These are phyloP conservation scores for Bisporella sp. DNA, from an alignment of 2,329 filamentous ascomycete species.

Conservation along the genomic window DNA sequence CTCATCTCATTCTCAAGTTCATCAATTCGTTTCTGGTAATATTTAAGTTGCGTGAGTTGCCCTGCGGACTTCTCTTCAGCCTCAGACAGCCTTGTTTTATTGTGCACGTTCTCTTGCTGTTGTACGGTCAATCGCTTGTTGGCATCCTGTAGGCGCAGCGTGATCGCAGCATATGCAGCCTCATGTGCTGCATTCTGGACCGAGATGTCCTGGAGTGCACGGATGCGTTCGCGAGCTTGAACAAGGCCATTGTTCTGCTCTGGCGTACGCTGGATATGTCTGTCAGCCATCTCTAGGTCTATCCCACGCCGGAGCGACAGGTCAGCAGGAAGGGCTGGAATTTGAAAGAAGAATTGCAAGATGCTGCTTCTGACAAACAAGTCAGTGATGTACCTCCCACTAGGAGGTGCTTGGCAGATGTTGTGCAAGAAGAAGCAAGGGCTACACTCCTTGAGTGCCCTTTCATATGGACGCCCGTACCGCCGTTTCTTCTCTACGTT, in stretches of 20 bases:
- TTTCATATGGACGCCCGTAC: constrained; percentile 3
- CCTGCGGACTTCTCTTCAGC: constrained; percentile 2
- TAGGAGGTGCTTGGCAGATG: constrained; percentile 3
- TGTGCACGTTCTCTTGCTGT: constrained; percentile 5
- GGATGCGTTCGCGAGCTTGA: constrained; percentile 4
- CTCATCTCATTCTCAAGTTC: constrained; percentile 6
- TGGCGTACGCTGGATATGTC: constrained; percentile 1
- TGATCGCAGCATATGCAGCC: constrained; percentile 4
- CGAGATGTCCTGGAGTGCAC: constrained; percentile 1
- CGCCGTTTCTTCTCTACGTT: constrained; percentile 1
- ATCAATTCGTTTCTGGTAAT: constrained; percentile 5
- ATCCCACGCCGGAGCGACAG: constrained; percentile 3
- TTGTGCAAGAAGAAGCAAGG: constrained; percentile 7
- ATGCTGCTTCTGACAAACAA: constrained; percentile 3
- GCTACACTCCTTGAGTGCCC: constrained; percentile 3
- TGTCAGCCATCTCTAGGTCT: constrained; percentile 3
- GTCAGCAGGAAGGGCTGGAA: constrained; percentile 3
- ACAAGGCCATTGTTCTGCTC: constrained; percentile 3
- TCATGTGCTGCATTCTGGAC: constrained; percentile 4
- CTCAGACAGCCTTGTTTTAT: constrained; percentile 4
- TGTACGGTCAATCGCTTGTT: constrained; percentile 1
- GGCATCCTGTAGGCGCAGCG: background rate
- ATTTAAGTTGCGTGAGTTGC: constrained; percentile 4
- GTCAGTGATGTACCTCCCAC: constrained; percentile 2
- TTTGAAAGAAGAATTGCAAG: constrained; percentile 8